phyloP scores from a whole-genome alignment of 1,139 yeast genomes.

The Protomyces macrosporus region DNA sequence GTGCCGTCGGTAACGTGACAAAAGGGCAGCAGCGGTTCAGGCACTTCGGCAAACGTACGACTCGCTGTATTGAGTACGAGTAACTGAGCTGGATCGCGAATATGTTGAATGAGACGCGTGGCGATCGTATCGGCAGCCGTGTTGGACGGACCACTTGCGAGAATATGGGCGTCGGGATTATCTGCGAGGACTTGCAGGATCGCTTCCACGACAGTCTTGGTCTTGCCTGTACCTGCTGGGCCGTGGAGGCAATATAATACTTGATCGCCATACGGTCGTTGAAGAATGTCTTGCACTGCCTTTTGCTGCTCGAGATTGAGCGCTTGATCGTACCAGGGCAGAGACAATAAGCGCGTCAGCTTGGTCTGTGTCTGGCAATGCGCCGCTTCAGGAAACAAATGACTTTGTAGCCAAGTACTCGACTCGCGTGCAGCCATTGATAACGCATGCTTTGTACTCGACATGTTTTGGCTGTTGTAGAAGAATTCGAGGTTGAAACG shows the following conservation, averaged over 20 bases:
- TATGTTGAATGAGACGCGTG: slow-evolving; percentile 24
- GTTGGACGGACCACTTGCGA: slow-evolving; percentile 30
- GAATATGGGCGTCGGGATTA: slow-evolving; percentile 21
- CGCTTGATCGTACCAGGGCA: slow-evolving; percentile 28
- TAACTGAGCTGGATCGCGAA: slow-evolving; percentile 24
- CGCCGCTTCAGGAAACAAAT: slow-evolving; percentile 25
- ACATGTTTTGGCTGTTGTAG: slow-evolving; percentile 4
- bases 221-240: slow-evolving; percentile 33
- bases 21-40: slow-evolving; percentile 29
- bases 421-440: background rate
- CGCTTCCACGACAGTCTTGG: slow-evolving; percentile 31
- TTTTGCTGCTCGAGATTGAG: slow-evolving; percentile 30
- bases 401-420: slow-evolving; percentile 13
- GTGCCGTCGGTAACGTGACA: slow-evolving; percentile 28
- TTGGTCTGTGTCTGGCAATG: slow-evolving; percentile 26
- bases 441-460: background rate
- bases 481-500: slow-evolving; percentile 29
- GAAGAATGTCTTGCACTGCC: slow-evolving; percentile 24
- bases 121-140: slow-evolving; percentile 33
- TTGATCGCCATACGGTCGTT: slow-evolving; percentile 20
- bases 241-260: slow-evolving; percentile 31
- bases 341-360: slow-evolving; percentile 19
- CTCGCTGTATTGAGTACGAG: slow-evolving; percentile 27
- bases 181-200: slow-evolving; percentile 23
- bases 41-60: slow-evolving; percentile 31